A percentile compares a stretch with the other conserved stretches of the same genome.
These are phyloP conservation scores for Chalara sp. DNA, from an alignment of 2,329 filamentous ascomycete species.

Conservation along the genomic window DNA sequence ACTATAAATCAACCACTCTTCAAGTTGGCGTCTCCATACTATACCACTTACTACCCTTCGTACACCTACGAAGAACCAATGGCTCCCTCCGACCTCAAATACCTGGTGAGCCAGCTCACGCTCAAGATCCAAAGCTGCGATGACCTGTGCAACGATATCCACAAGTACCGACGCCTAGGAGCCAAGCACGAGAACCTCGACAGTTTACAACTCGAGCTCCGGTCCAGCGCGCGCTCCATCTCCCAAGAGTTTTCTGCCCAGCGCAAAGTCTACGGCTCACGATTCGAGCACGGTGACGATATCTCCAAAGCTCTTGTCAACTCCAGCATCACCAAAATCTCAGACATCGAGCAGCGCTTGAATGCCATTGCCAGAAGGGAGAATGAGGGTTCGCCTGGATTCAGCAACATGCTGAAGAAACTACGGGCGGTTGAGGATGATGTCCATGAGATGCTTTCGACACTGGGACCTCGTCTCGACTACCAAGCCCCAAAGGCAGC, in stretches of 20 bases:
- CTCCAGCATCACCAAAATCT: not conserved
- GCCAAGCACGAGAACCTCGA: not conserved
- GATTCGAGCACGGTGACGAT: not conserved
- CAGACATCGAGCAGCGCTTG: not conserved
- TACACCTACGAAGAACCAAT: not conserved
- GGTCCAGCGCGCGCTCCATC: not conserved
- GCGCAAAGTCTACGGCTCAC: not conserved
- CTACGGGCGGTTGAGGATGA: not conserved
- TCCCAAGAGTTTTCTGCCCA: not conserved
- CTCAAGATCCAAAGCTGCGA: not conserved
- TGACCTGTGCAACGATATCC: not conserved
- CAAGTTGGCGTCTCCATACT: not conserved
- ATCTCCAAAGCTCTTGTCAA: not conserved
- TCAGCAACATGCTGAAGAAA: not conserved
- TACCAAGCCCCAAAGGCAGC: not conserved
- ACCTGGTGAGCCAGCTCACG: too few species aligned
- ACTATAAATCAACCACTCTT: slow-evolving; percentile 19
- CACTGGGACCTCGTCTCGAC: not conserved
- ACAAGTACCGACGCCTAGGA: not conserved
- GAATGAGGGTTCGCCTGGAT: not conserved
- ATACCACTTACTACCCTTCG: not conserved
- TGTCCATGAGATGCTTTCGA: not conserved
- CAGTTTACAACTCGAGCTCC: not conserved
- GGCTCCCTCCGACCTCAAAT: not conserved
- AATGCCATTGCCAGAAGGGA: not conserved